These are phyloP conservation scores for Kwoniella sp. DNA, from an alignment of 768 basidiomycete genomes.

Conservation along the genomic window DNA sequence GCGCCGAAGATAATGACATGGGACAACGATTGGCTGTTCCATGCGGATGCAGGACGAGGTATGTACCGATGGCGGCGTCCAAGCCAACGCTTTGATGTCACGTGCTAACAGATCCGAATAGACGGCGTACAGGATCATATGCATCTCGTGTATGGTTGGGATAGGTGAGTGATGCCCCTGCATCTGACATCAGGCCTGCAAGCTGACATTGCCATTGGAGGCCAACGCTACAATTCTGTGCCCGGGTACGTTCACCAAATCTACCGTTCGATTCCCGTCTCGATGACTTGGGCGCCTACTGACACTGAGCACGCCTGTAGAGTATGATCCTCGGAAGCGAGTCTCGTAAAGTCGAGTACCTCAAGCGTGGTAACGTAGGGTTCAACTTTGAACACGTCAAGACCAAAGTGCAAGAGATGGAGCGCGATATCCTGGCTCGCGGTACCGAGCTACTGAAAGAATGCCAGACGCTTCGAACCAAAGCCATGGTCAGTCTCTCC, in stretches of 20 bases:
- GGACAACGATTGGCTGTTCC: constrained; percentile 13
- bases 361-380: not conserved
- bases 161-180: constrained; percentile 8
- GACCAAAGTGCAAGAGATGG: not conserved
- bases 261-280: too few relatives aligned
- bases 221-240: constrained; percentile 2
- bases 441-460: not conserved
- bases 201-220: not conserved
- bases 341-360: not conserved
- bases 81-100: too few relatives aligned
- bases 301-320: constrained; percentile 1
- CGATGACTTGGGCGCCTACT: too few relatives aligned
- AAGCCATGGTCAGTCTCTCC: constrained; percentile 1
- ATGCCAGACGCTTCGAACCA: not conserved
- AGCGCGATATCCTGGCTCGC: not conserved
- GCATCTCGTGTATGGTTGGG: constrained; percentile 19
- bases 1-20: constrained; percentile 16
- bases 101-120: too few relatives aligned
- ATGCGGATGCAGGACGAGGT: not conserved
- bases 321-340: constrained; percentile 2
- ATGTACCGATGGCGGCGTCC: not conserved
- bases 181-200: too few relatives aligned
- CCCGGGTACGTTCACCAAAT: not conserved
- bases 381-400: not conserved
- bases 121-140: constrained; percentile 12